phyloP scores from a whole-genome alignment of 23 red algal genomes.

The Gracilaria domingensis region DNA sequence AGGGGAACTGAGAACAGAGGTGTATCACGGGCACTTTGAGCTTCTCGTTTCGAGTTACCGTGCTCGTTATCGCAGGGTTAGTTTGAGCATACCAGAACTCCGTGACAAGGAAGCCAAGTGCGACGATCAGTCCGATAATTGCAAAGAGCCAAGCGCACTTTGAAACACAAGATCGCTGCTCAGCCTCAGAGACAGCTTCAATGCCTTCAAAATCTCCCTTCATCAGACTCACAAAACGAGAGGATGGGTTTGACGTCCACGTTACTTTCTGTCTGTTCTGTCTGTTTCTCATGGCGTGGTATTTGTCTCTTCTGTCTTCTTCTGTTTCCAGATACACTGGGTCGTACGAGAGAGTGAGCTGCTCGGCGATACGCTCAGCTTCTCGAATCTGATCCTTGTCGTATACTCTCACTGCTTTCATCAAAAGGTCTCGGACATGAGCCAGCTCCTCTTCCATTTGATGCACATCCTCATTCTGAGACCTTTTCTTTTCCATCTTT shows the following conservation, averaged over 20 bases:
- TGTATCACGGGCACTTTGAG: slow-evolving; percentile 18
- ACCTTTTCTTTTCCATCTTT: slow-evolving; percentile 5
- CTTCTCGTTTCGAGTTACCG: slow-evolving; percentile 25
- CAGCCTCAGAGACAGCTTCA: slow-evolving; percentile 35
- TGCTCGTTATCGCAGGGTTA: slow-evolving; percentile 60
- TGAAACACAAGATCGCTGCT: slow-evolving; percentile 61
- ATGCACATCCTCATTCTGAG: slow-evolving; percentile 1
- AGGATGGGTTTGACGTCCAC: slow-evolving; percentile 30
- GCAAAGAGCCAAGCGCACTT: slow-evolving; percentile 64
- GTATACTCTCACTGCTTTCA: slow-evolving; percentile 32
- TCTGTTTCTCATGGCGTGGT: slow-evolving; percentile 1
- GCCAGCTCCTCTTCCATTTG: slow-evolving; percentile 8
- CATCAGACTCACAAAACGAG: slow-evolving; percentile 56
- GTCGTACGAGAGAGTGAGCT: slow-evolving; percentile 51
- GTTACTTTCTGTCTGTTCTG: slow-evolving; percentile 27
- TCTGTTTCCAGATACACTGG: slow-evolving; percentile 55
- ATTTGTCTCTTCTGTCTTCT: slow-evolving; percentile 27
- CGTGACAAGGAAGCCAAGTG: slow-evolving; percentile 49
- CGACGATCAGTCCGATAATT: slow-evolving; percentile 42
- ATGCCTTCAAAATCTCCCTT: slow-evolving; percentile 59
- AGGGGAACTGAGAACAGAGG: slow-evolving; percentile 36
- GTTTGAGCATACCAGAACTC: slow-evolving; percentile 61
- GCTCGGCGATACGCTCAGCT: slow-evolving; percentile 38
- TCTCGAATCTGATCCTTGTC: slow-evolving; percentile 35
- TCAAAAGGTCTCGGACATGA: not conserved